phyloP scores from a whole-genome alignment of 805 yeast genomes.

The Lipomyces mesembrius region DNA sequence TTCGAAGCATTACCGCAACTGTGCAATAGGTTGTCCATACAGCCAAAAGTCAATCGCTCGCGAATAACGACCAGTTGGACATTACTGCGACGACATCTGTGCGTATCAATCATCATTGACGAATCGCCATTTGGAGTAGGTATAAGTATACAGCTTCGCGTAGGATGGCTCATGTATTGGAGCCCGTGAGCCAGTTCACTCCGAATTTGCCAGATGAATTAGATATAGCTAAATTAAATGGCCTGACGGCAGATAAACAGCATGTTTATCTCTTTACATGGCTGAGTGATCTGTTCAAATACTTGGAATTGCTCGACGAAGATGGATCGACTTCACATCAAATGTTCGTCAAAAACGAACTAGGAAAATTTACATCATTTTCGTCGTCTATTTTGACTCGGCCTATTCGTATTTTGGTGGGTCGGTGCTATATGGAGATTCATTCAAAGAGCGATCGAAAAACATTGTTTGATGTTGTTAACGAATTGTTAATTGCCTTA shows the following conservation, averaged over 20 bases:
- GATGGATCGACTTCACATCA: constrained; percentile 38
- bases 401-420: constrained; percentile 28
- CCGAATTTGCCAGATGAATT: constrained; percentile 25
- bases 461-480: constrained; percentile 42
- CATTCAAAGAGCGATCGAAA: constrained; percentile 34
- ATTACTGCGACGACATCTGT: background rate
- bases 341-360: constrained; percentile 35
- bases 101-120: background rate
- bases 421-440: constrained; percentile 33
- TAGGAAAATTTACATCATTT: constrained; percentile 23
- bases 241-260: constrained; percentile 31
- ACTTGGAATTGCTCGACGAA: constrained; percentile 22
- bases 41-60: background rate
- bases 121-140: background rate
- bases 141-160: background rate
- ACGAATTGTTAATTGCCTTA: constrained; percentile 35
- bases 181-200: background rate
- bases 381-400: constrained; percentile 28
- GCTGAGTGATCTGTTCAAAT: constrained; percentile 31
- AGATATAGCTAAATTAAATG: constrained; percentile 20
- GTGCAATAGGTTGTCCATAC: background rate
- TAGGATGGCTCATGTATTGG: constrained; percentile 10
- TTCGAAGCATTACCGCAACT: background rate
- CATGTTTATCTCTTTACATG: constrained; percentile 32
- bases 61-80: background rate